phyloP scores from a whole-genome alignment of 148 eudicot species.

The Cornus suecica region DNA sequence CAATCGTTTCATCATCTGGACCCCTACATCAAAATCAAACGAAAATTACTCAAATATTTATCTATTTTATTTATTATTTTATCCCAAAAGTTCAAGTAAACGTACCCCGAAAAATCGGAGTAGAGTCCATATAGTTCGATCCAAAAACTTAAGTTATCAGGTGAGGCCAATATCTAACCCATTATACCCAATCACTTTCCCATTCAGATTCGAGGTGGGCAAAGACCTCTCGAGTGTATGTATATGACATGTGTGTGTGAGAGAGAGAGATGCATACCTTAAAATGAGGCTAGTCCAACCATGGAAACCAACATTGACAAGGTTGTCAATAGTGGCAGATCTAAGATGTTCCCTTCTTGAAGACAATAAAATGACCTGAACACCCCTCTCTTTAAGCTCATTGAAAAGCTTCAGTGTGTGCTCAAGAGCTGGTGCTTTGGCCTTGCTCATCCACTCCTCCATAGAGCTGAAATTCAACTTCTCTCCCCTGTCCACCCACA shows the following conservation, averaged over 20 bases:
- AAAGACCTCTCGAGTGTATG: too few relatives aligned
- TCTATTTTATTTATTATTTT: too few relatives aligned
- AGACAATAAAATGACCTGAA: conserved; percentile 38
- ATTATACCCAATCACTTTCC: too few relatives aligned
- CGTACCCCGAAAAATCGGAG: too few relatives aligned
- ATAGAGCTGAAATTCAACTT: conserved; percentile 36
- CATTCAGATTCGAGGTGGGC: too few relatives aligned
- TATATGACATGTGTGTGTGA: not conserved
- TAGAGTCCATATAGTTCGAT: too few relatives aligned
- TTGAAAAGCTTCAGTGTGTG: conserved; percentile 36
- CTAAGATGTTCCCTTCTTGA: conserved; percentile 43
- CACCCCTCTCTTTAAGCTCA: conserved; percentile 35
- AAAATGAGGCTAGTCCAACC: conserved; percentile 43
- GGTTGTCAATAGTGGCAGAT: conserved; percentile 45
- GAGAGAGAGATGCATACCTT: conserved; percentile 25
- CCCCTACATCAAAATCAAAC: conserved; percentile 9
- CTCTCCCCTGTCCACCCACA: conserved; percentile 26
- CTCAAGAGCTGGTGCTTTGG: conserved; percentile 36
- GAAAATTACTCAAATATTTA: not conserved
- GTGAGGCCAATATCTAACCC: too few relatives aligned
- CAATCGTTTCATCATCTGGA: conserved; percentile 20
- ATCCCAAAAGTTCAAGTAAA: too few relatives aligned
- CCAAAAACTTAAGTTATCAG: too few relatives aligned
- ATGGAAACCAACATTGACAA: conserved; percentile 38
- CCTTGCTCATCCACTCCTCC: conserved; percentile 48